Evolutionary conservation across 768 basidiomycete species (phyloP).

Genomic region (Termitomyces sp.): DNA sequence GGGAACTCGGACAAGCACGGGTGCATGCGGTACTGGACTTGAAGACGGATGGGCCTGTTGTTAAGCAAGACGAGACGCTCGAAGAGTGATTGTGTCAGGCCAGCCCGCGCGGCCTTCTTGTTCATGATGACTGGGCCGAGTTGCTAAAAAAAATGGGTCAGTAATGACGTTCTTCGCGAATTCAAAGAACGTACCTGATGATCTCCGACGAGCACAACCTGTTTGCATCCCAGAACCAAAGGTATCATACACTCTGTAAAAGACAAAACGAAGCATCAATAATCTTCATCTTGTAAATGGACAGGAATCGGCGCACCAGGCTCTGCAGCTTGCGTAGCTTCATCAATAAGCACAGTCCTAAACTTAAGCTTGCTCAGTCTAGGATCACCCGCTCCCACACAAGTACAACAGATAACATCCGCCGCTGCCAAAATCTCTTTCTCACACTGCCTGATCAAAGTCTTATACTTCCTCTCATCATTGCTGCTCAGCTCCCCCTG

Average conservation of each 20-base stretch:
- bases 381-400: constrained; percentile 97
- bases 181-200: constrained; percentile 47
- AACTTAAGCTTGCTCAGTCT: constrained; percentile 96
- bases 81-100: constrained; percentile 96
- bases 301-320: constrained; percentile 58
- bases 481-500: constrained; percentile 96
- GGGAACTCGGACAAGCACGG: constrained; percentile 99
- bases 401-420: constrained; percentile 98
- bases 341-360: constrained; percentile 96
- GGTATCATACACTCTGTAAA: constrained; percentile 97
- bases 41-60: constrained; percentile 95
- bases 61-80: constrained; percentile 94
- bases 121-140: constrained; percentile 99
- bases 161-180: background rate
- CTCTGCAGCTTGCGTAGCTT: constrained; percentile 97
- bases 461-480: constrained; percentile 98
- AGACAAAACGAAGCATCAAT: constrained; percentile 10
- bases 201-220: constrained; percentile 97
- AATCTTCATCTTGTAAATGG: background rate
- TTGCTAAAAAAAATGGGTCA: constrained; percentile 52
- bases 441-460: constrained; percentile 90
- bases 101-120: constrained; percentile 99
- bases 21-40: constrained; percentile 99
- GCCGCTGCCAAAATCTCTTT: constrained; percentile 95
- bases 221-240: constrained; percentile 95